phyloP scores from a whole-genome alignment of 495 filamentous ascomycete species.

The Neurospora sp. region DNA sequence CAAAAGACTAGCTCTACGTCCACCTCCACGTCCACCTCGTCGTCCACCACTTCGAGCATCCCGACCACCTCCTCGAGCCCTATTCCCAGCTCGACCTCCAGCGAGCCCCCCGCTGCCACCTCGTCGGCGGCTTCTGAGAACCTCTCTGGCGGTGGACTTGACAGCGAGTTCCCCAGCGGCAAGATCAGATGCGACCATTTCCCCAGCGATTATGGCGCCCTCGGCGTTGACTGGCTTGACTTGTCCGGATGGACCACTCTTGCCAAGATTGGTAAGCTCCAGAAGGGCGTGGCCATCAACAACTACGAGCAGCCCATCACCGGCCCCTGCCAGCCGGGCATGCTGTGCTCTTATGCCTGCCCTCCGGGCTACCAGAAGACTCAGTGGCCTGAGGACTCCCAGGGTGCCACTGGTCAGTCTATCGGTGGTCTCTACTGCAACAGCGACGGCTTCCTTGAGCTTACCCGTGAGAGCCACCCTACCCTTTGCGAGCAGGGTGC shows the following conservation, averaged over 20 bases:
- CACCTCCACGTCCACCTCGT: constrained; percentile 3
- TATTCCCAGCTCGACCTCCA: constrained; percentile 14
- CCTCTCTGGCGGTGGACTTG: constrained; percentile 39
- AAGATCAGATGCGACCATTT: constrained; percentile 60
- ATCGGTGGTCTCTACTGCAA: constrained; percentile 84
- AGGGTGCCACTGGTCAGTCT: constrained; percentile 77
- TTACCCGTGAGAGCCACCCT: constrained; percentile 55
- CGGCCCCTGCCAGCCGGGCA: constrained; percentile 49
- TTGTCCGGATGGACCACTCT: constrained; percentile 75
- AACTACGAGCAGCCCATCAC: constrained; percentile 54
- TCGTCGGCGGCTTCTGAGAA: constrained; percentile 10
- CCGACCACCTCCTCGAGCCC: constrained; percentile 13
- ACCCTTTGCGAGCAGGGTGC: constrained; percentile 70
- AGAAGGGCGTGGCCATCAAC: constrained; percentile 27
- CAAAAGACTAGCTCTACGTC: constrained; percentile 11
- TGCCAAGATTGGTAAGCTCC: constrained; percentile 42
- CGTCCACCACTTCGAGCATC: constrained; percentile 8
- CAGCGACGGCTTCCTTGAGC: constrained; percentile 58
- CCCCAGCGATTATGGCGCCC: constrained; percentile 75
- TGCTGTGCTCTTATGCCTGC: constrained; percentile 90
- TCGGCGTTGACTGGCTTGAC: constrained; percentile 56
- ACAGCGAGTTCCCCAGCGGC: constrained; percentile 68
- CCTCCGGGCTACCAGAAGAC: constrained; percentile 85
- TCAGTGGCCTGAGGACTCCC: constrained; percentile 68
- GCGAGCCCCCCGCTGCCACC: constrained; percentile 4